Base-by-base conservation (phyloP, 345 rosid genomes). In the Orychophragmus violaceus region DNA sequence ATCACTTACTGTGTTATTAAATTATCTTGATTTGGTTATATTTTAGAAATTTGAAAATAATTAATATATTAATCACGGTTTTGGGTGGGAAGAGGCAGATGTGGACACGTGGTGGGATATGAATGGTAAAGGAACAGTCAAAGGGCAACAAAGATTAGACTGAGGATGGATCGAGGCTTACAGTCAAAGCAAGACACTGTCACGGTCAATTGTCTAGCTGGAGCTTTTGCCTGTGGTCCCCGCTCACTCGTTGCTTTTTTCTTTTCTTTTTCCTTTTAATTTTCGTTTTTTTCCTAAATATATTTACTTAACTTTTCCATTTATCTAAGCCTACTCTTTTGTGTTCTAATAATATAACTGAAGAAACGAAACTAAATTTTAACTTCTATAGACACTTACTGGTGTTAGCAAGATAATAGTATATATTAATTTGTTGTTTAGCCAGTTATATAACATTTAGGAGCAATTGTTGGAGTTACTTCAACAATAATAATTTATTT, bases 161-260 rank as follows among this genome's bases (percentile, higher is more conserved):
- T 55, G 58, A 44, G 62, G 56, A 64, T 51, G 41, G 68, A 72
- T 65, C 48, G 60, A 57, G 61, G 61, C 66, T 58, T 72, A 49
- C 52, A 65, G 76, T 72, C 76, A 72, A 73, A 73, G 72, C 71
- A 73, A 66, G 50, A 66, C 68, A 73, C 72, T 73, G 72, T 73
- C 77, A 59, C 61, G 77, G 77, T 73, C 77, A 66, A 73, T 25
- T 52, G 56, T 73, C 67, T 73, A 66, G 77, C 77, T 72, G 77
- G 59, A 45, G 6, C 60, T 72, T 72, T 64, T 46, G 37, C 48
- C 30, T 66, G 50, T 66, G 72, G 77, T 66, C 72, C 71, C 68
- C 33, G 52, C 39, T 58, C 13, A 32, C 28, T 42, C 28, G 2
- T 18, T 61, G 2, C 4, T 13, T 51, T 32, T 37, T 42, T 55